Percentiles rank a stretch among this genome's conserved stretches.
These are phyloP conservation scores for Moesziomyces parantarcticus DNA, from an alignment of 1,284 basidiomycete species.

Conservation along the genomic window DNA sequence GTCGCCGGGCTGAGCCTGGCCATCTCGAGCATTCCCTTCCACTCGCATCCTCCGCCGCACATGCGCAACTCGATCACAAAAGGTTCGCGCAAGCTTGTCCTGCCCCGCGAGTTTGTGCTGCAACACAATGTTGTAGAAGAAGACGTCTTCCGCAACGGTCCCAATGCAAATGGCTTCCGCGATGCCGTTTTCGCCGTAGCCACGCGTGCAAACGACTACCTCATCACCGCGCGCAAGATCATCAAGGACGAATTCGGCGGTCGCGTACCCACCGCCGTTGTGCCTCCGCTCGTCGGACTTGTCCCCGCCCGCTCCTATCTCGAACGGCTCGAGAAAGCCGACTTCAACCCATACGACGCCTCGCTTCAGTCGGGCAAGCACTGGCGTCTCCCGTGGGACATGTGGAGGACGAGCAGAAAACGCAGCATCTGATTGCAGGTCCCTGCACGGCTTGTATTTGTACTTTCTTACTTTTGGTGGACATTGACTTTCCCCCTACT, in stretches of 20 bases:
- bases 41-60: slow-evolving; percentile 57
- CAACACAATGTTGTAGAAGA: slow-evolving; percentile 85
- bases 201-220: slow-evolving; percentile 87
- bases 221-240: slow-evolving; percentile 83
- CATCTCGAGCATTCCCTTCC: slow-evolving; percentile 57
- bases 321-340: slow-evolving; percentile 77
- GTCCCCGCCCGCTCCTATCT: slow-evolving; percentile 81
- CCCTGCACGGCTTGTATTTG: background rate
- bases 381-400: slow-evolving; percentile 86
- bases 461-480: background rate
- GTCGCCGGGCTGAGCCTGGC: slow-evolving; percentile 58
- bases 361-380: slow-evolving; percentile 76
- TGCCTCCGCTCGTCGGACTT: slow-evolving; percentile 82
- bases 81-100: slow-evolving; percentile 76
- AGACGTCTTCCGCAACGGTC: slow-evolving; percentile 81
- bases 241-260: slow-evolving; percentile 75
- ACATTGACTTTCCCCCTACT: background rate
- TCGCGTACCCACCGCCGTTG: slow-evolving; percentile 75
- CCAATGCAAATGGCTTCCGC: slow-evolving; percentile 74
- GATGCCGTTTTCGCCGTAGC: slow-evolving; percentile 88
- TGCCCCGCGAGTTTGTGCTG: slow-evolving; percentile 85
- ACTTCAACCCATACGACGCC: slow-evolving; percentile 85
- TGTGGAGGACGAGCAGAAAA: slow-evolving; percentile 77
- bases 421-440: slow-evolving; percentile 64
- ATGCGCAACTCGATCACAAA: slow-evolving; percentile 53